Conservation (phyloP, 768 basidiomycete genomes). For the Mycena crocata region DNA sequence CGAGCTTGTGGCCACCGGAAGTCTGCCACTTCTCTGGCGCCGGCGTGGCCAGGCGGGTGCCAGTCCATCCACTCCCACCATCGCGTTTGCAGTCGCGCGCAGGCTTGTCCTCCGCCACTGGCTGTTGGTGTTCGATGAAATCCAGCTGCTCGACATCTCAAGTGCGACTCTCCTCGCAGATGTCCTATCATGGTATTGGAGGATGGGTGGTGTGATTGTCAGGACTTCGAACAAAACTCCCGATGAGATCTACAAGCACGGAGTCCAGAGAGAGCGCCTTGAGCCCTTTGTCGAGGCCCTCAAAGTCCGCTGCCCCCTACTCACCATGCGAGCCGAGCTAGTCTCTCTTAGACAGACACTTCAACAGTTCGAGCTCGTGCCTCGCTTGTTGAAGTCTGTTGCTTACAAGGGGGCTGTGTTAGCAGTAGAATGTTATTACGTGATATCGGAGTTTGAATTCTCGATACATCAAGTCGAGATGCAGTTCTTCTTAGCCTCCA, state of each 20-base stretch:
- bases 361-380: too few species aligned
- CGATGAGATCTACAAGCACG: constrained; percentile 67
- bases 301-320: constrained; percentile 63
- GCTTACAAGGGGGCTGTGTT: too few species aligned
- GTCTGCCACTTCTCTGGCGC: constrained; percentile 45
- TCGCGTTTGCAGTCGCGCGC: constrained; percentile 58
- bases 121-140: constrained; percentile 68
- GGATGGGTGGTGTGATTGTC: constrained; percentile 68
- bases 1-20: constrained; percentile 45
- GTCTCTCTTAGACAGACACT: too few species aligned
- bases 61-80: constrained; percentile 46
- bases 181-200: constrained; percentile 72
- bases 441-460: too few species aligned
- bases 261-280: constrained; percentile 66
- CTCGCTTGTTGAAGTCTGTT: too few species aligned
- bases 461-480: too few species aligned
- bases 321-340: constrained; percentile 55
- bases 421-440: too few species aligned
- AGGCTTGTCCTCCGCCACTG: constrained; percentile 59
- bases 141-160: constrained; percentile 71
- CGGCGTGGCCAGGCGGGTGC: constrained; percentile 19
- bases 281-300: constrained; percentile 68
- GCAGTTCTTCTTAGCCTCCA: too few species aligned
- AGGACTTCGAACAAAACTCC: constrained; percentile 63
- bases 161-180: constrained; percentile 63